Evolutionary conservation across 2,329 filamentous ascomycete species (phyloP), one percentile per base, ranked within the genome.

Genomic region (Amauroascus verrucosus): DNA sequence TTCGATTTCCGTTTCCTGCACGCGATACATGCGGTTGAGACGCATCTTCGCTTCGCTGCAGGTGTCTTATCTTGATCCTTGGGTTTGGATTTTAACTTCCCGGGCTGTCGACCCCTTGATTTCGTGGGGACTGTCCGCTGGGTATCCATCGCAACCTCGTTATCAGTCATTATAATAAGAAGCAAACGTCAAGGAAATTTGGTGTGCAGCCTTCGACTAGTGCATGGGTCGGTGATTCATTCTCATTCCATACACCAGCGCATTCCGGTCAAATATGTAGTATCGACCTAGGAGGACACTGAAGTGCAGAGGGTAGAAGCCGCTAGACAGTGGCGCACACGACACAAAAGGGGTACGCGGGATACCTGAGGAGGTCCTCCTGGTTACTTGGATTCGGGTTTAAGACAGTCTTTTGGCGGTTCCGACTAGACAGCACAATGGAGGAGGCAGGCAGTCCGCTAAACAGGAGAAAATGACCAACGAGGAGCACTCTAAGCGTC

Each of bases 11-110:
- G 77, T 65, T 82, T 82, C 18, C 86, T 79, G 66, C 86, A 91
- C 16, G 86, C 86, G 63, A 90, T 81, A 65, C 86, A 91, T 8
- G 86, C 86, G n/a, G 85, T 90, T 70, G 85, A 89, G 55, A 91
- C 85, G 67, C 86, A 90, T 61, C 85, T 78, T 58, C 86, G 77
- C 68, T 90, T 90, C 9, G 66, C 66, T 6, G 67, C 54, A 16
- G 66, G 59, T 18, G 57, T 26, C 33, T 47, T 52, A 6, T 54
- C 60, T 50, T 65, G 59, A 57, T 47, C 58, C 65, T 50, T 64
- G 57, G 53, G 57, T 65, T 60, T 67, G 63, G 41, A 58, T 63
- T 56, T 69, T 64, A 33, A 49, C 55, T 59, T 61, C 64, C 13
- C 59, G 43, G 35, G 55, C 50, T 30, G 53, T 20, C 54, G 14